These are phyloP conservation scores for Ophiosphaerella herpotricha DNA, from an alignment of 2,329 filamentous ascomycete genomes.

Conservation along the genomic window DNA sequence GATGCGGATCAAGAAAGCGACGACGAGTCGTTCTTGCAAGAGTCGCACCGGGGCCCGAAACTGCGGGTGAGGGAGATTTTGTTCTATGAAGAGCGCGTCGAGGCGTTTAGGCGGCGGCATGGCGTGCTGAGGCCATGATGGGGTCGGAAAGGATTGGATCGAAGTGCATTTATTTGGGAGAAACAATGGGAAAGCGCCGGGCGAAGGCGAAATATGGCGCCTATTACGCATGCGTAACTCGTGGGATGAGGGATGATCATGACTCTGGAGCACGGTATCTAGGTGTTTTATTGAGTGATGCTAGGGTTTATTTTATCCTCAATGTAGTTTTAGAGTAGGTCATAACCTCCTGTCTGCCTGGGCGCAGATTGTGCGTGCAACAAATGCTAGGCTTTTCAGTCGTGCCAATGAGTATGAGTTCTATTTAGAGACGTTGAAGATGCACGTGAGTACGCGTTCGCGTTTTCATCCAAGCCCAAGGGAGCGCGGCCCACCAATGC, in stretches of 20 bases:
- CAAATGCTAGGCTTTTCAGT: background rate
- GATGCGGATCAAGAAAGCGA: constrained; percentile 51
- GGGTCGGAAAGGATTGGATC: background rate
- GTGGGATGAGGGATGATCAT: too few relatives aligned
- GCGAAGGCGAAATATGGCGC: constrained; percentile 13
- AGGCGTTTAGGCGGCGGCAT: constrained; percentile 78
- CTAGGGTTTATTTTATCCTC: background rate
- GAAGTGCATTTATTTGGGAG: background rate
- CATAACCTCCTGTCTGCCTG: background rate
- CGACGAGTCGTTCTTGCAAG: constrained; percentile 58
- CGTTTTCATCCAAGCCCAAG: constrained; percentile 11
- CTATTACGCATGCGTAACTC: constrained; percentile 1
- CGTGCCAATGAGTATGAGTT: too few relatives aligned
- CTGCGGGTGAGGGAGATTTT: constrained; percentile 76
- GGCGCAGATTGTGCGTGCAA: background rate
- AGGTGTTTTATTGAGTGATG: background rate
- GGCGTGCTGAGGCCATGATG: constrained; percentile 38
- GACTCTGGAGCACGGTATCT: too few relatives aligned
- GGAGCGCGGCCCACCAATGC: constrained; percentile 10
- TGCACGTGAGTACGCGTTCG: constrained; percentile 19
- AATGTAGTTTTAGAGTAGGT: constrained; percentile 10
- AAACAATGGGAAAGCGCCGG: constrained; percentile 6
- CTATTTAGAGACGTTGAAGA: background rate
- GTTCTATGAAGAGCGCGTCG: constrained; percentile 79
- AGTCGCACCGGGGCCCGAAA: constrained; percentile 53